These are phyloP conservation scores for Primulina tabacum DNA, from an alignment of 257 asterid species.

Conservation along the genomic window DNA sequence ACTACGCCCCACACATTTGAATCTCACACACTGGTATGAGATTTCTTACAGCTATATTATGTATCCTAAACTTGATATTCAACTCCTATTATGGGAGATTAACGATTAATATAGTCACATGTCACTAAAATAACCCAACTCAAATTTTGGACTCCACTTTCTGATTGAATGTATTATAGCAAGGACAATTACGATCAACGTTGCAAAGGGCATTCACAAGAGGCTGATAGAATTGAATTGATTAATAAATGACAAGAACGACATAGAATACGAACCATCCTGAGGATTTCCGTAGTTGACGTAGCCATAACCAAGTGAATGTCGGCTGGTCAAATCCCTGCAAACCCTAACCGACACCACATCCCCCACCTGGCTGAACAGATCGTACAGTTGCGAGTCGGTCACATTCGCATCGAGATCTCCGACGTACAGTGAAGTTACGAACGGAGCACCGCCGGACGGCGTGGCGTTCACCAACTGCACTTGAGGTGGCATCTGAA, in stretches of 20 bases:
- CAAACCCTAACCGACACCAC: conserved; percentile 66
- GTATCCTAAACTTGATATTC: neutral
- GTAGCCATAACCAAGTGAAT: conserved; percentile 60
- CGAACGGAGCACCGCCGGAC: conserved; percentile 26
- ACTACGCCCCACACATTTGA: neutral
- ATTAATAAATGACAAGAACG: neutral
- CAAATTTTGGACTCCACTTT: neutral
- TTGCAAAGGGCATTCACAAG: neutral
- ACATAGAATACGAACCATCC: conserved; percentile 37
- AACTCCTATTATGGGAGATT: neutral
- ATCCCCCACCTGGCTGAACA: conserved; percentile 56
- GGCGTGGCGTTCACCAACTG: conserved; percentile 25
- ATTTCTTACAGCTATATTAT: neutral
- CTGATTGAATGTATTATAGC: neutral
- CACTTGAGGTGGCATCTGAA: conserved; percentile 40
- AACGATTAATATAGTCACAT: neutral
- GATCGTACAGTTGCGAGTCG: conserved; percentile 54
- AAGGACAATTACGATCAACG: no score
- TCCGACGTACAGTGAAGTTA: conserved; percentile 55
- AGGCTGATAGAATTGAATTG: neutral
- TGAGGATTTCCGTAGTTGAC: conserved; percentile 48
- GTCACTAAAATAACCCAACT: neutral
- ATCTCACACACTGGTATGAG: neutral
- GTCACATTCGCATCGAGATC: conserved; percentile 47
- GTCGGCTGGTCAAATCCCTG: conserved; percentile 40